Percentiles rank a stretch among this genome's conserved stretches.
Evolutionary conservation across 495 filamentous ascomycete species (phyloP).

Genomic region (Melanomma pulvis-pyrius): DNA sequence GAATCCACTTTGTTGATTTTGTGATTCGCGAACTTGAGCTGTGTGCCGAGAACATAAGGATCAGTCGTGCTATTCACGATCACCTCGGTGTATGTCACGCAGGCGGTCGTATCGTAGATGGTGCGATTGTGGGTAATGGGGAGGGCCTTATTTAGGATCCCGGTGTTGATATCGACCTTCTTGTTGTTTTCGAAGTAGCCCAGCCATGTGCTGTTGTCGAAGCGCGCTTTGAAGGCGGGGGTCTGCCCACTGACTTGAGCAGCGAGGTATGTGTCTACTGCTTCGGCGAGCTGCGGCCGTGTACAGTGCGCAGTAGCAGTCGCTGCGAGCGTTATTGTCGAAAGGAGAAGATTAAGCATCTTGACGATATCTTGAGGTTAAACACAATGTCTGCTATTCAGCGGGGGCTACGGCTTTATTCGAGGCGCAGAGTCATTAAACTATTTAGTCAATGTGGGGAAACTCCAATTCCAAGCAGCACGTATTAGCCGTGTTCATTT

Average conservation of each 20-base stretch:
- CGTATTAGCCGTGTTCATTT: neutral
- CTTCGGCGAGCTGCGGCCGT: constrained; percentile 13
- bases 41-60: constrained; percentile 57
- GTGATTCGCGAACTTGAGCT: constrained; percentile 50
- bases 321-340: constrained; percentile 12
- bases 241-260: constrained; percentile 20
- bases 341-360: neutral
- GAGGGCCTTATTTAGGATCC: constrained; percentile 49
- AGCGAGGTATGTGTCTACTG: constrained; percentile 15
- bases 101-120: constrained; percentile 53
- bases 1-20: constrained; percentile 46
- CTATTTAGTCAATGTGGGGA: neutral
- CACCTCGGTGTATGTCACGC: constrained; percentile 58
- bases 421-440: neutral
- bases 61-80: constrained; percentile 47
- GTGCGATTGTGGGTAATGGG: constrained; percentile 53
- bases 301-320: constrained; percentile 26
- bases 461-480: neutral
- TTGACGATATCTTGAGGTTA: neutral
- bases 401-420: neutral
- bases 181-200: constrained; percentile 47
- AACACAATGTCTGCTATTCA: neutral
- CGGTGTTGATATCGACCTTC: constrained; percentile 40
- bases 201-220: constrained; percentile 33
- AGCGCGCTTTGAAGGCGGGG: constrained; percentile 21